Percentiles rank a stretch among this genome's conserved stretches.
Evolutionary conservation across 2,329 filamentous ascomycete genomes (phyloP).

Genomic region (Colletotrichum paranaense): DNA sequence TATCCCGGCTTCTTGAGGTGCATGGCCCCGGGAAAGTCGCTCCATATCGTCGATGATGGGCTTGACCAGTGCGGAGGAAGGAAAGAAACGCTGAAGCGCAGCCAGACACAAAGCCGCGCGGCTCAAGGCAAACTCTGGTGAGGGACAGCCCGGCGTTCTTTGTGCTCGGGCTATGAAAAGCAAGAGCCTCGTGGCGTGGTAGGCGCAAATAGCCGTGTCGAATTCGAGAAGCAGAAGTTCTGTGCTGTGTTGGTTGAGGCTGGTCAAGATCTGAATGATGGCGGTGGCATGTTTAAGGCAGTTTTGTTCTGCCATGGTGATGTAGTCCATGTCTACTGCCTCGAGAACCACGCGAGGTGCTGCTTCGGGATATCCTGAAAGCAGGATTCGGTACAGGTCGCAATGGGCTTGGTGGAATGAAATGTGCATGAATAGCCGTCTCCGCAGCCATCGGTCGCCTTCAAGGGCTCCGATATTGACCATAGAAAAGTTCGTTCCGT

Average conservation of each 20-base stretch:
- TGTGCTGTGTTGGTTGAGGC: slow-evolving; percentile 42
- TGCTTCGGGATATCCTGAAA: slow-evolving; percentile 53
- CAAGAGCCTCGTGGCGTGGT: slow-evolving; percentile 52
- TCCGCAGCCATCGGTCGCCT: slow-evolving; percentile 36
- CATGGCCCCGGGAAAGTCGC: slow-evolving; percentile 11
- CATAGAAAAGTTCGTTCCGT: slow-evolving; percentile 33
- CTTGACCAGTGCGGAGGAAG: slow-evolving; percentile 38
- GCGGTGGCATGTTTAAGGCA: slow-evolving; percentile 52
- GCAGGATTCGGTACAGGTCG: slow-evolving; percentile 56
- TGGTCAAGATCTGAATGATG: slow-evolving; percentile 49
- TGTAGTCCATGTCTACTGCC: slow-evolving; percentile 42
- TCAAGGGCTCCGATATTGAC: slow-evolving; percentile 23
- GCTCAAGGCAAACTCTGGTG: slow-evolving; percentile 40
- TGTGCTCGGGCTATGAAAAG: slow-evolving; percentile 41
- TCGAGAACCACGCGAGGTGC: slow-evolving; percentile 46
- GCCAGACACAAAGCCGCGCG: slow-evolving; percentile 42
- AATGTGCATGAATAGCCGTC: slow-evolving; percentile 45
- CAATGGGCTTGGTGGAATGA: slow-evolving; percentile 56
- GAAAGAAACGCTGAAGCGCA: slow-evolving; percentile 42
- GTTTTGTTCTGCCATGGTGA: slow-evolving; percentile 43
- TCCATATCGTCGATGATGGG: slow-evolving; percentile 43
- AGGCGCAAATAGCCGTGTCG: slow-evolving; percentile 55
- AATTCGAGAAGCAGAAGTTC: slow-evolving; percentile 48
- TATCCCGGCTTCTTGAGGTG: slow-evolving; percentile 28
- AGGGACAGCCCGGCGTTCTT: slow-evolving; percentile 26